Base-by-base conservation (phyloP, 306 rosid genomes). In the Biancaea sappan region DNA sequence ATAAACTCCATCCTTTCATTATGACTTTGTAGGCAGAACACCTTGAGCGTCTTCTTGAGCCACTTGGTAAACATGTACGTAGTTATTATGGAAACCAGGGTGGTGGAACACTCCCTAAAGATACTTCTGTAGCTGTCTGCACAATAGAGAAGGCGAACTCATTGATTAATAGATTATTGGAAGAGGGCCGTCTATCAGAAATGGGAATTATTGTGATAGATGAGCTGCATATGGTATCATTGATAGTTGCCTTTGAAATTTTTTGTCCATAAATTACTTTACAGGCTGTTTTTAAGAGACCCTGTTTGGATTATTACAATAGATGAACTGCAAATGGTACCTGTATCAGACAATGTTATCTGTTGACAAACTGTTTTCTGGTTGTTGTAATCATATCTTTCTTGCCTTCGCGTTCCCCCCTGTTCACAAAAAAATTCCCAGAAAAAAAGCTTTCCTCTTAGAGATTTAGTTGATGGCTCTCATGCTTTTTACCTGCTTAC, bases 81-180 rank as follows among this genome's bases (percentile, higher is more conserved):
- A 94, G 98, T 81, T 94, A 89, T 90, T 94, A 88, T 84, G 98
- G 97, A 67, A 91, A 78, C 81, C 97, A 94, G 86, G 98, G 98
- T 75, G 95, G 96, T 73, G 93, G 97, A 77, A 80, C 90, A 59
- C 94, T 94, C 85, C 96, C 97, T 64, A 91, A 90, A 89, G 97
- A 94, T 76, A 94, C 98, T 76, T 84, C 98, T 63, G 91, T 94
- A 48, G 98, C 95, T 67, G 94, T 94, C 50, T 94, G 98, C 89
- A 94, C 97, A 66, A 94, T 94, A 82, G 98, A 94, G 88, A 94
- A 94, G 89, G 98, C 98, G 54, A 94, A 94, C 84, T 91, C 90
- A 10, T 77, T 94, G 71, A 69, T 94, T 60, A 94, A 94, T 93
- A 90, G 88, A 85, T 66, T 94, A 83, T 80, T 91, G 85, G 98